These are phyloP conservation scores for Aureobasidium sp. DNA, from an alignment of 2,329 filamentous ascomycete species.

Conservation along the genomic window DNA sequence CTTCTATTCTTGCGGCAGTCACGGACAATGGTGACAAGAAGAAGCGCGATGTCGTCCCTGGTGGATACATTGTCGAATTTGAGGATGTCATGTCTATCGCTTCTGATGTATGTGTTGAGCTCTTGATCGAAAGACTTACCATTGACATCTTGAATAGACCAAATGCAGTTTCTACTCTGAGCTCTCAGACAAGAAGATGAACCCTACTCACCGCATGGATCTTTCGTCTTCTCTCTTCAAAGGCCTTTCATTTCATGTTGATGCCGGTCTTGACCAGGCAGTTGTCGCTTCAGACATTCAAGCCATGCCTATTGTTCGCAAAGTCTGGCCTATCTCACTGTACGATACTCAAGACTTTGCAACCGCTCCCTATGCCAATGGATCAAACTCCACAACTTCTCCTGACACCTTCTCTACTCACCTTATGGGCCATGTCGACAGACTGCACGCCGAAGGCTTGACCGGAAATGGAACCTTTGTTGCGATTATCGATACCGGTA, in stretches of 20 bases:
- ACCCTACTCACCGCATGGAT: conserved; percentile 19
- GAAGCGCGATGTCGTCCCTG: conserved; percentile 15
- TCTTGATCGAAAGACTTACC: neutral
- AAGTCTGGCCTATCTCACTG: conserved; percentile 20
- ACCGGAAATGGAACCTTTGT: conserved; percentile 40
- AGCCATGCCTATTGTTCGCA: conserved; percentile 18
- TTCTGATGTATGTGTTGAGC: neutral
- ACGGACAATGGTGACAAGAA: neutral
- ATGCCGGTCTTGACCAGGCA: conserved; percentile 18
- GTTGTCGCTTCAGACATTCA: conserved; percentile 18
- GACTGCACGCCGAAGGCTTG: conserved; percentile 36
- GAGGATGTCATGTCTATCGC: conserved; percentile 14
- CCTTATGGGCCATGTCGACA: conserved; percentile 28
- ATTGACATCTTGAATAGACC: neutral
- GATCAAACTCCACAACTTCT: conserved; percentile 14
- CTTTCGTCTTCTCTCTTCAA: conserved; percentile 19
- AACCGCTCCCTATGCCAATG: conserved; percentile 16
- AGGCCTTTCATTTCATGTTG: conserved; percentile 20
- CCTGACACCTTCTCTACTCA: conserved; percentile 25
- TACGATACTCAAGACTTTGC: conserved; percentile 17
- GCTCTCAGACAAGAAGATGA: conserved; percentile 16
- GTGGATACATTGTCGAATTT: conserved; percentile 20
- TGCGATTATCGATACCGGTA: conserved; percentile 36
- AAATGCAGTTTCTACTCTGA: conserved; percentile 13
- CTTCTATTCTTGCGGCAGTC: conserved; percentile 7